Conservation (phyloP, 2,329 filamentous ascomycete genomes). For the Talaromyces sp. region DNA sequence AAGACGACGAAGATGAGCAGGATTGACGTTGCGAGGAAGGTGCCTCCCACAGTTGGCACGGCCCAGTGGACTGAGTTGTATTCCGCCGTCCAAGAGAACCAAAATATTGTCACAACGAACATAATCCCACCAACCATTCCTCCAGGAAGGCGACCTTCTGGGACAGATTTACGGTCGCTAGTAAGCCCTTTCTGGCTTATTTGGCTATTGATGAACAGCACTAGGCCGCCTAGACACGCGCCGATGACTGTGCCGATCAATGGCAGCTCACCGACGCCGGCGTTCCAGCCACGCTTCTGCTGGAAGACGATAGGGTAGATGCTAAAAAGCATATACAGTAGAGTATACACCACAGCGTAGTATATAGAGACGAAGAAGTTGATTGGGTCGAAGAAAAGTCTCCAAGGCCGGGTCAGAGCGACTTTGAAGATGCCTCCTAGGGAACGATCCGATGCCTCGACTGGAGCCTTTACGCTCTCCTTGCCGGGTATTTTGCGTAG, state of each 20-base stretch:
- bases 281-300: too few relatives aligned
- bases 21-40: constrained; percentile 37
- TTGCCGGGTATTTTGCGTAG: not conserved
- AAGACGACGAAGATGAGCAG: constrained; percentile 48
- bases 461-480: not conserved
- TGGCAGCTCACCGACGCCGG: constrained; percentile 49
- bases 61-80: constrained; percentile 39
- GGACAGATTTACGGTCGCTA: constrained; percentile 12
- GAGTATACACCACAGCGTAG: not conserved
- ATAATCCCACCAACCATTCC: constrained; percentile 20
- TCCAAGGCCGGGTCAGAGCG: not conserved
- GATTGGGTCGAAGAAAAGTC: not conserved
- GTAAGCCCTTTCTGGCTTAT: constrained; percentile 31
- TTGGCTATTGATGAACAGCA: constrained; percentile 38
- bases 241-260: constrained; percentile 43
- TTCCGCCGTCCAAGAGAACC: constrained; percentile 38
- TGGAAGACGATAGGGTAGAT: constrained; percentile 49
- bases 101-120: constrained; percentile 36
- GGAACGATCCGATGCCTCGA: not conserved
- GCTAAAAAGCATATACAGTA: constrained; percentile 7
- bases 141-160: constrained; percentile 15
- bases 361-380: not conserved
- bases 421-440: not conserved
- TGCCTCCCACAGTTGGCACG: constrained; percentile 41
- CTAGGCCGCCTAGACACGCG: constrained; percentile 35